These are phyloP conservation scores for Suhomyces xylopsoci DNA, from an alignment of 805 yeast species.

Conservation along the genomic window DNA sequence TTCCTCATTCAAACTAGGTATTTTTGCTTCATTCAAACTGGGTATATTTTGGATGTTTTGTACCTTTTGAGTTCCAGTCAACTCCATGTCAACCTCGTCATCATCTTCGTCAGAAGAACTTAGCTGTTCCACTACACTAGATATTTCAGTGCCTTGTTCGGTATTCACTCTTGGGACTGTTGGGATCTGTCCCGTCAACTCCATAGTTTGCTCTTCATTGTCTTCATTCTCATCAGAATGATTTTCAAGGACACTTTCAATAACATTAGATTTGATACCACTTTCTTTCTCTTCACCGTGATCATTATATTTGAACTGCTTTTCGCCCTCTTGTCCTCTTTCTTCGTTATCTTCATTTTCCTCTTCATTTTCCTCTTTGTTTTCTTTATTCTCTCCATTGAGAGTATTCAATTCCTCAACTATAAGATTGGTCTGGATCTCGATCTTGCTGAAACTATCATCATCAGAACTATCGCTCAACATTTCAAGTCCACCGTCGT, in stretches of 20 bases:
- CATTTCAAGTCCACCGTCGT: conserved; percentile 14
- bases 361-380: background rate
- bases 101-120: conserved; percentile 10
- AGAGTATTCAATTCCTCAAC: background rate
- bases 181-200: conserved; percentile 12
- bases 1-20: background rate
- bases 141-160: background rate
- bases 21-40: background rate
- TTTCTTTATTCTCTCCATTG: background rate
- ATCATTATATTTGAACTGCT: no score
- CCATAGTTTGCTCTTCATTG: conserved; percentile 28
- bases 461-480: conserved; percentile 22
- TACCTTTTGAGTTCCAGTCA: conserved; percentile 9
- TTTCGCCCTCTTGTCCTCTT: no score
- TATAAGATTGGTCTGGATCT: background rate
- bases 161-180: background rate
- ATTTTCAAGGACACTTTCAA: background rate
- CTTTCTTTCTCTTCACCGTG: no score
- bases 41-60: no score
- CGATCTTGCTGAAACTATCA: background rate
- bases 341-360: background rate
- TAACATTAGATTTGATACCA: background rate
- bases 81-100: conserved; percentile 23
- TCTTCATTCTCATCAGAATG: background rate
- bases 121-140: background rate